Evolutionary conservation across 2,329 filamentous ascomycete genomes (phyloP).

Genomic region (Trichoderma gracile): DNA sequence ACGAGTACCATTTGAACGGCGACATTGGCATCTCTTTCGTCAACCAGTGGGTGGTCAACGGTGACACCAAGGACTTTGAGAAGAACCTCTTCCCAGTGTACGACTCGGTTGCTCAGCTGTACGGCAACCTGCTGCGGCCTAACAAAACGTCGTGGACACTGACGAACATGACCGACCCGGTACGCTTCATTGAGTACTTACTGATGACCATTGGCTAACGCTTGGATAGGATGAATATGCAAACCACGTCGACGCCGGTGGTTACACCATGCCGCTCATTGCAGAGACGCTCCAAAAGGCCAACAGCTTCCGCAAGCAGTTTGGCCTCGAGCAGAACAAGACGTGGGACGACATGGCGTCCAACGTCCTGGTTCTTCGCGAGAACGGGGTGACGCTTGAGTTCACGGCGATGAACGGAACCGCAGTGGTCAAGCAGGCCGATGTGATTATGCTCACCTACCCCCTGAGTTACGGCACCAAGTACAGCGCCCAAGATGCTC

Average conservation of each 20-base stretch:
- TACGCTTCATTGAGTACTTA: conserved; percentile 37
- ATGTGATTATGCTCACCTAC: conserved; percentile 66
- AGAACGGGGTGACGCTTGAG: conserved; percentile 57
- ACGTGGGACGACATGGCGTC: conserved; percentile 37
- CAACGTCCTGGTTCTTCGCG: conserved; percentile 29
- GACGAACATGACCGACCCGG: conserved; percentile 70
- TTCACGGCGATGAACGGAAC: conserved; percentile 67
- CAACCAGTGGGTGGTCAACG: conserved; percentile 33
- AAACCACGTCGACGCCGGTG: conserved; percentile 66
- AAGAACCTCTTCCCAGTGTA: conserved; percentile 59
- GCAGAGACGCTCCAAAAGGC: conserved; percentile 56
- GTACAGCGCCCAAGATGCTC: conserved; percentile 28
- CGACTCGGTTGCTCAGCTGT: conserved; percentile 63
- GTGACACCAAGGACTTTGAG: conserved; percentile 29
- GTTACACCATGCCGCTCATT: conserved; percentile 66
- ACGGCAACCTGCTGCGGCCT: conserved; percentile 58
- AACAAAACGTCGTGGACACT: conserved; percentile 56
- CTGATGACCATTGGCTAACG: not conserved
- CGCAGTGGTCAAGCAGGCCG: conserved; percentile 67
- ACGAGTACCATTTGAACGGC: conserved; percentile 70
- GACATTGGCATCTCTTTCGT: conserved; percentile 58
- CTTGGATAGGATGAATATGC: conserved; percentile 61
- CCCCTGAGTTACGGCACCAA: conserved; percentile 59
- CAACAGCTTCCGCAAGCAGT: conserved; percentile 57
- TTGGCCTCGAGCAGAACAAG: conserved; percentile 54